Evolutionary conservation across 2,329 filamentous ascomycete species (phyloP), one percentile per base, ranked within the genome.

Genomic region (Fusarium lateritium): DNA sequence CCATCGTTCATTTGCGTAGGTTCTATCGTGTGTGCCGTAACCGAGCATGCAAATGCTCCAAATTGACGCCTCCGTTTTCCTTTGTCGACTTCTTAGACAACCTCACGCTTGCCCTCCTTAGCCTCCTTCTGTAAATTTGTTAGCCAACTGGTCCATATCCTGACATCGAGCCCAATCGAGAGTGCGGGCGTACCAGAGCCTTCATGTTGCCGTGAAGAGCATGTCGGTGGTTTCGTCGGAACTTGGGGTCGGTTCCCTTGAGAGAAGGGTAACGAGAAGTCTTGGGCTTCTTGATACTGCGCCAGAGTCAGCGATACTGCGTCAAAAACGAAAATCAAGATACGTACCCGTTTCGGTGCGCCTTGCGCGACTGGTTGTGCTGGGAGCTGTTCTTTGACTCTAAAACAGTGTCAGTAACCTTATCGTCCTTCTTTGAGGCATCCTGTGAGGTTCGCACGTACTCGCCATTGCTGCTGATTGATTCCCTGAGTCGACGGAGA

Each of bases 371-470:
- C 91, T 96, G 92, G 88, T 98, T 98, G 88, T 98, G 94, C 90
- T 98, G 95, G 81, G 95, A 98, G 87, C 94, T 97, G 92, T 98
- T 98, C 94, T 98, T 98, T 80, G 96, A 98, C 90, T 98, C 94
- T 98, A 83, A 31, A 62, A 39, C 51, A 68, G 49, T 44, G 66
- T 75, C 65, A 75, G 73, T 62, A 39, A 61, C 39, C 39, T 58
- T 49, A 31, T 24, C 11, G 5, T 28, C 54, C 8, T 39, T 36
- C 17, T 43, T 22, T 24, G 44, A 19, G 38, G 17, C 24, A 33
- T 49, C n/a, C 24, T 38, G 28, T 34, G 13, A 21, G 15, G 42
- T 22, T 42, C 42, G 38, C 62, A 81, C 80, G 62, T 76, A 81
- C 80, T 81, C 75, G 80, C 80, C 80, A 81, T 81, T 74, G 76